Base-by-base conservation (phyloP, 345 rosid species). In the Boechera stricta region DNA sequence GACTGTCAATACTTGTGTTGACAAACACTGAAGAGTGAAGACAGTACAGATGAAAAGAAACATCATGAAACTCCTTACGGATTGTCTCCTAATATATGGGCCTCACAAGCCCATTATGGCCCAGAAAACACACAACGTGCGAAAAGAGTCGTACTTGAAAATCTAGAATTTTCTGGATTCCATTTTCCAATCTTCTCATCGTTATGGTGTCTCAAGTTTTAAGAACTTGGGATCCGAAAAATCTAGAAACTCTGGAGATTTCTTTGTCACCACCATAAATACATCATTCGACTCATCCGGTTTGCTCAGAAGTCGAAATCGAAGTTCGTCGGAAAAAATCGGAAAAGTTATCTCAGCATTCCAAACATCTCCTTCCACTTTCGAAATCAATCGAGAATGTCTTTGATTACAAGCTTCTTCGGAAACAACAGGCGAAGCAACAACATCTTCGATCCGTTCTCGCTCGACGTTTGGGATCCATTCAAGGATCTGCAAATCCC, bases 371-470 rank as follows among this genome's bases (percentile, higher is more conserved):
- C 10, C 31, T 21, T 52, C 2, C 1, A 10, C 12, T 18, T 12
- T 38, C 66, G 7, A 36, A 45, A 45, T 51, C 35, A 51, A 36
- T 26, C 52, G 15, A 51, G 2, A 75, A 75, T 75, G 79, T 75
- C 79, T 29, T 32, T 75, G 31, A 75, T 75, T 57, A 73, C 73
- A 65, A 75, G 79, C 47, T 24, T 75, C 61, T 75, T 75, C 59
- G 67, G 73, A 24, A 75, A 68, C 52, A 75, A 68, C 64, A 65
- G 76, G 29, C 48, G 63, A 45, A 71, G 28, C 28, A 69, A n/a
- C 72, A 75, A 13, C 58, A 10, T 45, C 9, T 66, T 74, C 29
- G 78, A 73, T 41, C 77, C 77, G 0, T 72, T 72, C 67, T 72
- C 76, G 1, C 60, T 72, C 26, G 77, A 73, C 32, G 77, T 74